These are phyloP conservation scores for Fusarium sp. DNA, from an alignment of 2,329 filamentous ascomycete species.

Conservation along the genomic window DNA sequence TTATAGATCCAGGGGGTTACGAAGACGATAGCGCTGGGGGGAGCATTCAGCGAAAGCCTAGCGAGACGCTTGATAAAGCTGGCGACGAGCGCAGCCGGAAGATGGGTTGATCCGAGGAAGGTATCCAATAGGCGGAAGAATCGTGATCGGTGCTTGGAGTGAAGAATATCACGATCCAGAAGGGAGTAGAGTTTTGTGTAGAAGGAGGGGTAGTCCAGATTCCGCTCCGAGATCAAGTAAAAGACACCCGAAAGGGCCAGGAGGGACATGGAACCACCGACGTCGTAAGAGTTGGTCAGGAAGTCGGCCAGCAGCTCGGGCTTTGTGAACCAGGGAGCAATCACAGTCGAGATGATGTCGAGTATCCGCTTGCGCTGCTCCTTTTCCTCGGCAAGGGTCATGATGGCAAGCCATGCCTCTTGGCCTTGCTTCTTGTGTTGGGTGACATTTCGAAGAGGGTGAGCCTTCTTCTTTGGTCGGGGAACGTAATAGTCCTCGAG, in stretches of 20 bases:
- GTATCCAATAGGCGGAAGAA: constrained; percentile 93
- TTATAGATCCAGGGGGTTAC: constrained; percentile 97
- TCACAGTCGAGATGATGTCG: constrained; percentile 74
- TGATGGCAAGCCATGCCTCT: constrained; percentile 82
- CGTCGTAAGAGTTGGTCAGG: constrained; percentile 89
- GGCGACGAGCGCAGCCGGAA: constrained; percentile 87
- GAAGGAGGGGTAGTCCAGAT: constrained; percentile 95
- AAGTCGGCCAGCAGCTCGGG: constrained; percentile 95
- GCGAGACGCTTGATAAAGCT: constrained; percentile 96
- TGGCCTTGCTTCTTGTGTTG: constrained; percentile 83
- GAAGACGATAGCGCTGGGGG: constrained; percentile 86
- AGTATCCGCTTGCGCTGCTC: constrained; percentile 82
- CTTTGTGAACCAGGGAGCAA: constrained; percentile 88
- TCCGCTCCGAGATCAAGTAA: constrained; percentile 90
- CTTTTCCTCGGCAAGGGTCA: constrained; percentile 70
- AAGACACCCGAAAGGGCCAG: constrained; percentile 92
- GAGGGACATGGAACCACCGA: constrained; percentile 84
- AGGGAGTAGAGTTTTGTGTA: constrained; percentile 94
- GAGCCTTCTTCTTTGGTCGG: constrained; percentile 70
- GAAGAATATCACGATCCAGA: constrained; percentile 82
- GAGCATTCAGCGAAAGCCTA: constrained; percentile 82
- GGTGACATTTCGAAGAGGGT: constrained; percentile 68
- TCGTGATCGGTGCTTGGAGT: constrained; percentile 91
- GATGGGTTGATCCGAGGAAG: constrained; percentile 89
- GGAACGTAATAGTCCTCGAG: constrained; percentile 73